phyloP scores from a whole-genome alignment of 2,329 filamentous ascomycete genomes.

The Venturia pyrina region DNA sequence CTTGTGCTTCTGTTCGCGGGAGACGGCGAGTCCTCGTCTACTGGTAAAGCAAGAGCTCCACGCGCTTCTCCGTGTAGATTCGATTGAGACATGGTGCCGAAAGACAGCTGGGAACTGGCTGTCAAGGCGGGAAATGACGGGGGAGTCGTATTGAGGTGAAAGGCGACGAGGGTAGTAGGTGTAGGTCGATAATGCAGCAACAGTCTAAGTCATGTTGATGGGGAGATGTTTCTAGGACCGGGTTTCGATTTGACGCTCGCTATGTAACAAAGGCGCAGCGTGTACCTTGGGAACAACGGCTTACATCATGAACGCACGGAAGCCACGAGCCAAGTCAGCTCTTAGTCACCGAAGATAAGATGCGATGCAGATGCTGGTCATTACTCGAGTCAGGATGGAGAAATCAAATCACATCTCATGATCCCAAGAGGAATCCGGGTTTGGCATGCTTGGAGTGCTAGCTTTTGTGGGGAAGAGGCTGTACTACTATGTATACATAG shows the following conservation, averaged over 20 bases:
- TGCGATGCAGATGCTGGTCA: no score
- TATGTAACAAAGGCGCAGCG: neutral
- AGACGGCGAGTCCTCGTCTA: slow-evolving; percentile 4
- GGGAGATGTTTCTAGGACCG: neutral
- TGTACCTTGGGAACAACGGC: neutral
- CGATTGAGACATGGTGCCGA: neutral
- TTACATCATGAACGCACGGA: neutral
- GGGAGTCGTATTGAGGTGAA: neutral
- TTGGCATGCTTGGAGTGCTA: no score
- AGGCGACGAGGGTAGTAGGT: neutral
- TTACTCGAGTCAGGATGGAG: no score
- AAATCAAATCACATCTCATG: neutral
- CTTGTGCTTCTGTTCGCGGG: neutral
- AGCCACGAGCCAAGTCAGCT: no score
- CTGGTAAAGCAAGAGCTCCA: slow-evolving; percentile 11
- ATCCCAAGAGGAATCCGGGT: neutral
- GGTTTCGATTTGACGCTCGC: neutral
- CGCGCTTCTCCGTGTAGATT: slow-evolving; percentile 7
- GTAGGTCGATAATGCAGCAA: neutral
- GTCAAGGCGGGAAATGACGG: neutral
- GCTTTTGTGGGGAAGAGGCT: no score
- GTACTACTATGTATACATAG: no score
- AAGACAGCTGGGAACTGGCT: neutral
- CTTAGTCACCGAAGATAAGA: no score
- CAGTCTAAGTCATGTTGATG: neutral